Evolutionary conservation across 1,139 yeast species (phyloP), one percentile per base, ranked within the genome.

Genomic region (Yamadazyma diddensiae): DNA sequence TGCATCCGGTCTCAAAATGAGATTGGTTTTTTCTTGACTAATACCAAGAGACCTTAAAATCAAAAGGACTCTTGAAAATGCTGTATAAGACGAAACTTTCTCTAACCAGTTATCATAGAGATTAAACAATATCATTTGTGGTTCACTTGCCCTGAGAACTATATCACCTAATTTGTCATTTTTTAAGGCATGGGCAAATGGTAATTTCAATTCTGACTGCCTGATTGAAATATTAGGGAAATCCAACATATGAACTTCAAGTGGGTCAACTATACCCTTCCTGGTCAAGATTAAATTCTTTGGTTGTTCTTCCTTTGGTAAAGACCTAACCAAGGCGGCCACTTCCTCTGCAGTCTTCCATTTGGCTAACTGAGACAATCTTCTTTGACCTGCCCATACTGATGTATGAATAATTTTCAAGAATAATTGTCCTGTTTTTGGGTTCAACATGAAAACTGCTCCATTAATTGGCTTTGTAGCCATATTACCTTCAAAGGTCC

Each of bases 331-430:
- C 43, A 92, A 65, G 0, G 96, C 95, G 8, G 96, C 92, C 16
- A 88, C 95, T 60, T 92, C 98, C 59, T 94, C 99, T 0, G 98
- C 98, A 2, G 97, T 82, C 55, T 92, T 92, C 98, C 98, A 94
- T 54, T 92, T 92, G 1, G 97, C 94, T 41, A 94, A 65, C 54
- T 92, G 97, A 18, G 95, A 86, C 45, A 92, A 69, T 49, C 97
- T 82, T 51, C 88, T 90, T 56, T 94, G 97, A 11, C 99, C 99
- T 2, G 96, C 82, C 95, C 97, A 94, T 1, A 88, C 95, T 6
- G 95, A 84, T 0, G 95, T 87, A 51, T 92, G 98, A 39, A 94
- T 87, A 33, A 92, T 77, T 52, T 87, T 88, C 59, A 92, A 67
- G 53, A 84, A 88, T 26, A 92, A 60, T 53, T 90, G 96, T 20